Base-by-base conservation (phyloP, 2,329 filamentous ascomycete species). In the Colletotrichum cereale region DNA sequence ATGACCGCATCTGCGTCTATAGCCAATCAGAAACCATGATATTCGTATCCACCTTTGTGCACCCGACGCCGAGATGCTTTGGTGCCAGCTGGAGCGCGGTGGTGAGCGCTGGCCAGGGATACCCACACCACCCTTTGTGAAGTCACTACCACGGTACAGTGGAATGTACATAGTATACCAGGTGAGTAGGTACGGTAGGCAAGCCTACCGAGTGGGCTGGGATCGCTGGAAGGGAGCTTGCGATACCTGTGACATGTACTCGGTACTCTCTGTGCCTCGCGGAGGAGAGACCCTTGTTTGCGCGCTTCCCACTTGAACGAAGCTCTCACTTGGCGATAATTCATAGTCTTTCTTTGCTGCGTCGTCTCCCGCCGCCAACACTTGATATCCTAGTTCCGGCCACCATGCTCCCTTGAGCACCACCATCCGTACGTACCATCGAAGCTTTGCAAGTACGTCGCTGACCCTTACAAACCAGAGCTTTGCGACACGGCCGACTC, bases 151-250 rank as follows among this genome's bases (percentile, higher is more conserved):
- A 18, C 16, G 40, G 5, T 42, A 50, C 47, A 34, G 40, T 44
- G 55, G 18, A 31, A 38, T 24, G 42, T 7, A n/a, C n/a, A n/a
- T n/a, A n/a, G n/a, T n/a, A 12, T 24, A 44, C 42, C 16, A 44
- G 42, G 42, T 44, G 5, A 18, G 5, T 42, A 44, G 40, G 18
- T 21, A 44, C 18, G 4, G 4, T 8, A n/a, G 21, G 42, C 21
- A 31, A 62, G 42, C 26, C 40, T 48, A 60, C 56, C 36, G 21
- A 34, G 68, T 67, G 65, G 68, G 44, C 65, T 53, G 24, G 68
- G 68, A 62, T 55, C 64, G 67, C 67, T 66, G 57, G 67, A 67
- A 40, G 38, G 52, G 57, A 71, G 68, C 56, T 66, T 57, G 57
- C 44, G 64, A 57, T 67, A 62, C 64, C 65, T 71, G 42, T 53